These are phyloP conservation scores for Salix arbutifolia DNA, from an alignment of 345 rosid species.

Conservation along the genomic window DNA sequence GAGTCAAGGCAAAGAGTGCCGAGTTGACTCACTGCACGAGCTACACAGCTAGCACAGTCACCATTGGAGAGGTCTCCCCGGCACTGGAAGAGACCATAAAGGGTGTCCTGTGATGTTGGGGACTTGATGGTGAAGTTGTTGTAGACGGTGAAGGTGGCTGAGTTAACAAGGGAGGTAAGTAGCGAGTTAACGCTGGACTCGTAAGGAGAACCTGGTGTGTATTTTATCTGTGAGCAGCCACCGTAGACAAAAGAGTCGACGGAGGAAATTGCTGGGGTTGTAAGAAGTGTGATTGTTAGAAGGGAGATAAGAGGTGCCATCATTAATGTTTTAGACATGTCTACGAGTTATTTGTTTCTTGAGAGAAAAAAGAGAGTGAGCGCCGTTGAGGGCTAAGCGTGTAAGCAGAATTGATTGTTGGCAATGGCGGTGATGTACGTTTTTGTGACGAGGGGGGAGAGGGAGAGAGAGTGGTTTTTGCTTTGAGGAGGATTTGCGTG, in stretches of 20 bases:
- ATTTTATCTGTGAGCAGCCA: constrained; percentile 24
- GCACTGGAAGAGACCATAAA: constrained; percentile 36
- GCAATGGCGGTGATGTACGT: not conserved
- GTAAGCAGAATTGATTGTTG: not conserved
- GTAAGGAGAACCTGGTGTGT: constrained; percentile 23
- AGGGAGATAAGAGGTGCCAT: not conserved
- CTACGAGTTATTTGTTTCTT: not conserved
- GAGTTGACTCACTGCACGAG: constrained; percentile 21
- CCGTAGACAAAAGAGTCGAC: constrained; percentile 22
- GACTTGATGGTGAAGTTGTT: constrained; percentile 23
- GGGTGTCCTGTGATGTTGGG: constrained; percentile 11
- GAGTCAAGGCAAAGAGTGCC: constrained; percentile 23
- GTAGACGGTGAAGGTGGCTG: constrained; percentile 26
- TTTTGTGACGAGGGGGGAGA: not conserved
- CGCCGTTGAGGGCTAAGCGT: not conserved
- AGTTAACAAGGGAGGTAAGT: constrained; percentile 29
- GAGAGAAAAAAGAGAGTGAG: not conserved
- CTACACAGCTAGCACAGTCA: constrained; percentile 23
- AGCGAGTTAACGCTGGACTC: constrained; percentile 29
- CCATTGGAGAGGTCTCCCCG: constrained; percentile 28
- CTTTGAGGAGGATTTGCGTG: constrained; percentile 60
- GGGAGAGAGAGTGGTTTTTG: constrained; percentile 19
- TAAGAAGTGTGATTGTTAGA: constrained; percentile 1
- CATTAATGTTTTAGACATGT: constrained; percentile 1
- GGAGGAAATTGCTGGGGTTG: constrained; percentile 14